Percentiles rank a stretch among this genome's conserved stretches.
Conservation (phyloP, 768 basidiomycete species). For the Lentinula guzmanii region DNA sequence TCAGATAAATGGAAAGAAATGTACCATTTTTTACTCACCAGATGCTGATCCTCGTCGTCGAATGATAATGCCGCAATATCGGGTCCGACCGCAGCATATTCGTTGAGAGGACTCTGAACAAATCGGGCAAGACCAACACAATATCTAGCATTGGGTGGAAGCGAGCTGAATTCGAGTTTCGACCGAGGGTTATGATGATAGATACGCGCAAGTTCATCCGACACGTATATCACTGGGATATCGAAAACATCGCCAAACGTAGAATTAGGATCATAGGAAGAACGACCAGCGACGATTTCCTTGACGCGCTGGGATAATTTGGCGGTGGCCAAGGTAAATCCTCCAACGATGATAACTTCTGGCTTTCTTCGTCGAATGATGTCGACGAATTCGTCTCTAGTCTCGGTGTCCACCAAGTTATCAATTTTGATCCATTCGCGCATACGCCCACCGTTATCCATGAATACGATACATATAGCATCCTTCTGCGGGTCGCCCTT, state of each 20-base stretch:
- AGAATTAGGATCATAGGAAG: constrained; percentile 20
- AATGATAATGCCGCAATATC: constrained; percentile 83
- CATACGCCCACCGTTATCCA: constrained; percentile 85
- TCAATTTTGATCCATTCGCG: constrained; percentile 89
- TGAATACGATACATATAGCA: constrained; percentile 74
- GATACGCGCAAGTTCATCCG: constrained; percentile 89
- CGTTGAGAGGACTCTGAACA: constrained; percentile 88
- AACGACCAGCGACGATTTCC: constrained; percentile 36
- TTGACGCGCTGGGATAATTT: constrained; percentile 64
- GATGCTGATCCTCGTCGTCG: constrained; percentile 79
- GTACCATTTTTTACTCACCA: constrained; percentile 41
- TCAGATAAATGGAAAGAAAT: neutral
- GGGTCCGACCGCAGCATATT: constrained; percentile 83
- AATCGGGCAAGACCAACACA: constrained; percentile 93
- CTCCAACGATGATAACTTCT: constrained; percentile 84
- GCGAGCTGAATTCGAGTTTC: constrained; percentile 71
- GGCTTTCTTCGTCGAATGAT: constrained; percentile 80
- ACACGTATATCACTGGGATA: constrained; percentile 76
- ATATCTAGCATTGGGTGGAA: constrained; percentile 79
- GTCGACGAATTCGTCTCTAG: constrained; percentile 70
- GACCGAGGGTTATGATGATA: constrained; percentile 90
- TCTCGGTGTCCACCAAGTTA: constrained; percentile 70
- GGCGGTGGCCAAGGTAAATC: constrained; percentile 77
- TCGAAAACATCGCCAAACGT: constrained; percentile 38
- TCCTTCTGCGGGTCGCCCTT: constrained; percentile 93